Base-by-base conservation (phyloP, 176 grass and related monocot species). In the Typha latifolia region DNA sequence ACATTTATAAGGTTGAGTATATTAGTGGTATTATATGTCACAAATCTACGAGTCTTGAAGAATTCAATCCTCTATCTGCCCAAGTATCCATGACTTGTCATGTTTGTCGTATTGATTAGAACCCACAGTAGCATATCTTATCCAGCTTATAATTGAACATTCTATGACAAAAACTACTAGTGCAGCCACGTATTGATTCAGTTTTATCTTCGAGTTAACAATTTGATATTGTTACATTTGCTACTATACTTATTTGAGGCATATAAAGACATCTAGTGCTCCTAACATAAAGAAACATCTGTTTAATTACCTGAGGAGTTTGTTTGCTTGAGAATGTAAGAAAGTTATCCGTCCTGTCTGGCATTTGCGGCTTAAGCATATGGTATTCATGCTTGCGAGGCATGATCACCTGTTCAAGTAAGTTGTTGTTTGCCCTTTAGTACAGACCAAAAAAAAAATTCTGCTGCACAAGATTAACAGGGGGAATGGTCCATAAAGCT, bases 301-400 rank as follows among this genome's bases (percentile, higher is more conserved):
- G 63, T 31, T 74, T 3, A 29, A 29, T 29, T 82, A 97, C 88
- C 85, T 79, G 66, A 50, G 80, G 75, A 51, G 50, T 84, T 69
- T 56, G 37, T 15, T 57, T 80, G 56, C 75, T 86, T 47, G 83
- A 89, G 77, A 86, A 79, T 5, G 68, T 49, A 19, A 97, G 80
- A 65, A 82, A 75, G 10, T 72, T 55, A 26, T 78, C 75, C 78
- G 51, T 64, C 55, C 69, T 47, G 67, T 84, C 81, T 61, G 88
- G 57, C 20, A 97, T 65, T 21, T 79, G 74, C 18, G 78, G 70
- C 77, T 82, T 97, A 24, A 97, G 69, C 32, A 76, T 75, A 82
- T 84, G 76, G 49, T 82, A 92, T 10, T 86, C 83, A 50, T 89
- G 69, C 59, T 97, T 91, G 65, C 80, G 74, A 64, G 64, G 70